A percentile compares a stretch with the other conserved stretches of the same genome.
phyloP scores from a whole-genome alignment of 257 asterid species.

The Nicotiana undulata region DNA sequence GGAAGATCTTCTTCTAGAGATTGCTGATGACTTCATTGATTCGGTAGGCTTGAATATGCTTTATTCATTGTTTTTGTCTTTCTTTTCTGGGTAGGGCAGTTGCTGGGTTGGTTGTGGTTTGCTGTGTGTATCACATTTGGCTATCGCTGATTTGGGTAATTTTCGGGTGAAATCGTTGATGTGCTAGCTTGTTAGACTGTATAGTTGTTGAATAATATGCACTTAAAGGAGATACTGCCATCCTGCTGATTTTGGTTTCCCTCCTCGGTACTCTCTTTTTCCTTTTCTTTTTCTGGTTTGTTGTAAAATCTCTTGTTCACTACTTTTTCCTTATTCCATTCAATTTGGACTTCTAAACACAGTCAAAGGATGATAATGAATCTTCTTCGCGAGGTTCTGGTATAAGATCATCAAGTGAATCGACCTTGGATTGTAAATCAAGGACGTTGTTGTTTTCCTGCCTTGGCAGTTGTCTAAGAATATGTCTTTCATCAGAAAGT shows the following conservation, averaged over 20 bases:
- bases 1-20: slow-evolving; percentile 73
- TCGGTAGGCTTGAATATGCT: slow-evolving; percentile 44
- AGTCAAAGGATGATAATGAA: background rate
- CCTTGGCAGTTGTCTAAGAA: background rate
- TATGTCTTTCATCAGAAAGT: background rate
- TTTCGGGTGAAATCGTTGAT: background rate
- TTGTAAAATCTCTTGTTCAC: background rate
- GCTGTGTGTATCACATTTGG: background rate
- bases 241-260: background rate
- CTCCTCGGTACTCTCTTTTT: background rate
- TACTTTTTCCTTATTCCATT: background rate
- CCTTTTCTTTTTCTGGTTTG: background rate
- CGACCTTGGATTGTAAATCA: background rate
- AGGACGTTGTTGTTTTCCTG: background rate
- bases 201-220: background rate
- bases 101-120: slow-evolving; percentile 4
- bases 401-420: background rate
- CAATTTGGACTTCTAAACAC: background rate
- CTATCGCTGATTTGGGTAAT: background rate
- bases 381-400: background rate
- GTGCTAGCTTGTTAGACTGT: background rate
- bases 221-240: background rate
- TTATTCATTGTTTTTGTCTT: background rate
- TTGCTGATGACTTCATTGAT: slow-evolving; percentile 82
- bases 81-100: background rate